Evolutionary conservation across 108 stramenopile species (phyloP), one percentile per base, ranked within the genome.

Genomic region (Skeletonema costatum): DNA sequence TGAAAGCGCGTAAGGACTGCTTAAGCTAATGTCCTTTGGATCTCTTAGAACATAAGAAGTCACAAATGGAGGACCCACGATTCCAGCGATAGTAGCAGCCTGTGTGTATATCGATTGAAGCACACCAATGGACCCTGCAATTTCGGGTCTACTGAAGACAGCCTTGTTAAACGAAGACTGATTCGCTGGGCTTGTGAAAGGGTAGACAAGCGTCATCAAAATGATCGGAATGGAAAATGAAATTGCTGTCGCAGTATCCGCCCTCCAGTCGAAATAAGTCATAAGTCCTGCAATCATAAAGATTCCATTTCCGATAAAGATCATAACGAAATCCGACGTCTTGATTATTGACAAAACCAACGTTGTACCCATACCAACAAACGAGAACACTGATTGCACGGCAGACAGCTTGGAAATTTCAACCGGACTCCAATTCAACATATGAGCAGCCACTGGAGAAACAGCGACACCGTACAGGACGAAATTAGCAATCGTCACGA

Each of bases 41-140:
- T 41, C 21, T 12, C 17, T 71, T 19, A 76, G 71, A 33, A 59
- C 38, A 62, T 31, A 76, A 25, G 9, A 50, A 2, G 75, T 71
- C 5, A 25, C 16, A 8, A 68, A 72, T 13, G 29, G 32, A 6
- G 75, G 75, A 12, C 21, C 21, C 5, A 68, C 10, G 3, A 76
- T 64, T 2, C 75, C 75, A 21, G 71, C 75, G n/a, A 76, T 32
- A 16, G 39, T 50, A 12, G 38, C 12, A n/a, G 16, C 14, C 75
- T 71, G 70, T 0, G 4, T 56, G 21, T 71, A 72, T 5, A 76
- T 39, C 8, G 70, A 62, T 44, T 76, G 75, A 63, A 76, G 64
- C 3, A 71, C 29, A 1, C 75, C 75, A 21, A 63, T 32, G 11
- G n/a, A 38, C n/a, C 62, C n/a, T 33, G 61, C 66, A 36, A 72